phyloP scores from a whole-genome alignment of 257 asterid genomes.

The Leptodermis oblonga region DNA sequence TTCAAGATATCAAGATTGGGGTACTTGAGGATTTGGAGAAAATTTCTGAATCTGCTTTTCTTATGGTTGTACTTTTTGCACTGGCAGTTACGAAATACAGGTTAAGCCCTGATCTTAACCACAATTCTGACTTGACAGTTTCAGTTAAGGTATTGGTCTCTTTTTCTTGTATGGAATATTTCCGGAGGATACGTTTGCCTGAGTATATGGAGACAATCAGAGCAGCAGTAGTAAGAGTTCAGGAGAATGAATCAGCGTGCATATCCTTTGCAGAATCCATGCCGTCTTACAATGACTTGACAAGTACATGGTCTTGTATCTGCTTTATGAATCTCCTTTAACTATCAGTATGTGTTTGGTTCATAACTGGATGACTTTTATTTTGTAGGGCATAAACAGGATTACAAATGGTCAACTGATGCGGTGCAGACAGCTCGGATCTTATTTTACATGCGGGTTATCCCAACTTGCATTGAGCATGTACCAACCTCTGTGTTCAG shows the following conservation, averaged over 20 bases:
- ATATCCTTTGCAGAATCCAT: constrained; percentile 67
- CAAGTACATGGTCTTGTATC: constrained; percentile 30
- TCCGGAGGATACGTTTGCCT: constrained; percentile 84
- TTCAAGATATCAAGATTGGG: constrained; percentile 40
- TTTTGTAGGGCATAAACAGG: constrained; percentile 44
- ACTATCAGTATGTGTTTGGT: constrained; percentile 12
- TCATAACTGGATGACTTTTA: constrained; percentile 9
- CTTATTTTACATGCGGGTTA: constrained; percentile 79
- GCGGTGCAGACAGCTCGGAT: constrained; percentile 93
- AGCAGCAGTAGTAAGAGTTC: constrained; percentile 70
- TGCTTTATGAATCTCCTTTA: constrained; percentile 11
- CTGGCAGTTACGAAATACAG: constrained; percentile 71
- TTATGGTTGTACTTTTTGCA: constrained; percentile 92
- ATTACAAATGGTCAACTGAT: constrained; percentile 64
- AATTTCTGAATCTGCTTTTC: constrained; percentile 86
- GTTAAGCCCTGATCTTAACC: constrained; percentile 38
- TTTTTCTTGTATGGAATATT: constrained; percentile 92
- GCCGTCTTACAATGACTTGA: constrained; percentile 70
- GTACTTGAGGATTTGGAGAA: constrained; percentile 63
- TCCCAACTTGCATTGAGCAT: constrained; percentile 70
- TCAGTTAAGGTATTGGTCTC: constrained; percentile 71
- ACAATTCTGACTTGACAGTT: constrained; percentile 38
- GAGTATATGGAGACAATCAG: constrained; percentile 93
- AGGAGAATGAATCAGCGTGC: constrained; percentile 80
- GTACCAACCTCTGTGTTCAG: constrained; percentile 58